Evolutionary conservation across 23 red algal species (phyloP).

Genomic region (Gracilaria domingensis): DNA sequence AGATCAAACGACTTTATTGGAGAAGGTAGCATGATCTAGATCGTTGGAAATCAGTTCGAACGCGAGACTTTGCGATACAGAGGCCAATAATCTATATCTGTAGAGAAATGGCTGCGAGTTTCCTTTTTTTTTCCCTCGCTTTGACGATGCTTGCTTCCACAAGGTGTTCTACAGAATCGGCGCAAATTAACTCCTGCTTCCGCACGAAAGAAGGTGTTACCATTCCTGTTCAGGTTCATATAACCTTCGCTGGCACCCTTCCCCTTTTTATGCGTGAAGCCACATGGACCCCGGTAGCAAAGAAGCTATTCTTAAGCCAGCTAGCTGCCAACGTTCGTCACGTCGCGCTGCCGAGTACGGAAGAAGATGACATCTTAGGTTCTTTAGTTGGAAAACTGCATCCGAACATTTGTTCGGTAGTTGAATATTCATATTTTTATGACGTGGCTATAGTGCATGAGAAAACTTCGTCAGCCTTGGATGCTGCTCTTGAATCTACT

Average conservation of each 20-base stretch:
- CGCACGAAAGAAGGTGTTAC: neutral
- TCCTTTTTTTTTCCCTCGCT: neutral
- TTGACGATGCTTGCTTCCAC: neutral
- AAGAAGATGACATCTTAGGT: neutral
- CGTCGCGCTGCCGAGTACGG: neutral
- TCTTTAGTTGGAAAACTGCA: constrained; percentile 5
- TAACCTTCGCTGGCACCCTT: constrained; percentile 26
- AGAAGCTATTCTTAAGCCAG: neutral
- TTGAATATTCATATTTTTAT: constrained; percentile 35
- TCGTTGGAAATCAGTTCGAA: neutral
- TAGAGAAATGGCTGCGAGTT: neutral
- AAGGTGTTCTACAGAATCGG: neutral
- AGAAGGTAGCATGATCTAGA: neutral
- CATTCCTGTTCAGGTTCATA: constrained; percentile 16
- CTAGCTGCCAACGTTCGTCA: constrained; percentile 3
- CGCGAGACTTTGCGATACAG: neutral
- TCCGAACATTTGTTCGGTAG: constrained; percentile 31
- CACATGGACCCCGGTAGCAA: constrained; percentile 20
- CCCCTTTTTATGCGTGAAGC: constrained; percentile 52
- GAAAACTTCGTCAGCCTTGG: constrained; percentile 34
- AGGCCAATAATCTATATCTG: neutral
- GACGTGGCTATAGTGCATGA: constrained; percentile 17
- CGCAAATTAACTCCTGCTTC: neutral
- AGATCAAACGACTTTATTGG: neutral
- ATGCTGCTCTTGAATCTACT: constrained; percentile 17